Evolutionary conservation across 257 asterid species (phyloP), one percentile per base, ranked within the genome.

Genomic region (Osmanthus fragrans): DNA sequence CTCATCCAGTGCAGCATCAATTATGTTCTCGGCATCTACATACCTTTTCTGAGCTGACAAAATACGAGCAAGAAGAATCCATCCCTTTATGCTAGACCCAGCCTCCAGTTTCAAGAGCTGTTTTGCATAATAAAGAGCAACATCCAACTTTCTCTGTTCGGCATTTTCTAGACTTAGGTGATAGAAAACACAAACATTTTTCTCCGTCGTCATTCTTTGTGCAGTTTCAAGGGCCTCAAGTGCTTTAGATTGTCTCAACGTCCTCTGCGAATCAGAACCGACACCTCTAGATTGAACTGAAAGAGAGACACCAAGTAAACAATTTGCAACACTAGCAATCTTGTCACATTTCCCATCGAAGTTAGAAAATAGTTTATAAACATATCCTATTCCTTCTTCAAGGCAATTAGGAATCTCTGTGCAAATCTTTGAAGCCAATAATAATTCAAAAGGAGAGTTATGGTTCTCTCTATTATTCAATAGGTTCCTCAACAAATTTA

Each of bases 1-100:
- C 84, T 94, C 98, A 27, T 91, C 97, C 76, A 94, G 70, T 67
- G 98, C 98, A 73, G 97, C 93, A 82, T 94, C 88, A 25, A 94
- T 80, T 49, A 94, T 81, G 79, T 82, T 89, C 80, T 92, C 97
- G 0, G 97, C 97, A 77, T 94, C 97, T 6, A 76, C 36, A 70
- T 89, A 91, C 82, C 94, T 79, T 60, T 87, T 91, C 73, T 92
- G 96, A 85, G 98, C 97, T 0, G 98, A 94, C 56, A 94, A 87
- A 82, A 94, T 85, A 39, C 97, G 94, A 72, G 97, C 98, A 42
- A 94, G 79, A 80, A 94, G 94, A 72, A 92, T 89, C 98, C 98
- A 94, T 33, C 92, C 89, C 85, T 83, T 79, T 63, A 86, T 83
- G 58, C 72, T 86, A 42, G 92, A 85, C 18, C 98, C 98, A 2